Base-by-base conservation (phyloP, 306 rosid species). In the Vigna mungo region DNA sequence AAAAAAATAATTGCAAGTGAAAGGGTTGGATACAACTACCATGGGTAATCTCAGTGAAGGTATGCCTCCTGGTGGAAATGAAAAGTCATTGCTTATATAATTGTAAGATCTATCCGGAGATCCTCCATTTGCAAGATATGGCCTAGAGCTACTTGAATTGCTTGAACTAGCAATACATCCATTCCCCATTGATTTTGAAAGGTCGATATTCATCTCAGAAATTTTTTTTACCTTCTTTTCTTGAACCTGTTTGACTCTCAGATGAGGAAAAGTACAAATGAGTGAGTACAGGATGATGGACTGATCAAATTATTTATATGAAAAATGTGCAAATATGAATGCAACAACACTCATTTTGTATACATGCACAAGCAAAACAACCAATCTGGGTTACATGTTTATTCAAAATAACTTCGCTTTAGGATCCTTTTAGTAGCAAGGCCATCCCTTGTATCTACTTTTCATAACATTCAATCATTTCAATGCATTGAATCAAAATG, bases 201-300 rank as follows among this genome's bases (percentile, higher is more conserved):
- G 83, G 75, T 92, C 98, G 71, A 91, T 78, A 86, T 96, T 92
- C 92, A 90, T 89, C 68, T 86, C 95, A 76, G 96, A 87, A 53
- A 96, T 81, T 88, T 91, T 96, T 91, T 91, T 92, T 74, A 96
- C 86, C 88, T 92, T 92, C 94, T 93, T 96, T 86, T 96, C 98
- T 88, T 96, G 97, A 79, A 93, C 97, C 99, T 93, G 88, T 78
- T 71, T 72, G 78, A 68, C 60, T 67, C 83, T 77, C 82, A 77
- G 54, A 75, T 48, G 32, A 73, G 59, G 6, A 46, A 77, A 13
- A 78, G 53, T 27, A 49, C 4, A 39, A 72, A 54, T 17, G 78
- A 66, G 9, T 41, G 32, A 41, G 43, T 43, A 60, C 64, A 80
- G 80, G 51, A 69, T 14, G 23, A 63, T 34, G 44, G 75, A 76